A percentile compares a stretch with the other conserved stretches of the same genome.
These are phyloP conservation scores for Sugiyamaella japonica DNA, from an alignment of 1,139 yeast genomes.

Conservation along the genomic window DNA sequence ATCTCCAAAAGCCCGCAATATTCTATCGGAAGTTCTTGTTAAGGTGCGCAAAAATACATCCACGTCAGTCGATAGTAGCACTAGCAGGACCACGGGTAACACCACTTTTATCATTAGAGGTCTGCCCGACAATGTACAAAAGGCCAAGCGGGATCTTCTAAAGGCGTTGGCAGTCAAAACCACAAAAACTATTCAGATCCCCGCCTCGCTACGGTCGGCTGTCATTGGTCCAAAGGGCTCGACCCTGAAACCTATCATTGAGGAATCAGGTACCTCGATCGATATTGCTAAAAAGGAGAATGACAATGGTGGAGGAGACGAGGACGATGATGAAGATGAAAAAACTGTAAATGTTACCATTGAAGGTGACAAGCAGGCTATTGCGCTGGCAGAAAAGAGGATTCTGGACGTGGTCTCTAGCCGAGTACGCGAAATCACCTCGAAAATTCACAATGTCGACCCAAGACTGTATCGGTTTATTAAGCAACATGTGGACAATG, in stretches of 20 bases:
- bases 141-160: constrained; percentile 75
- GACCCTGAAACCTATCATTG: constrained; percentile 76
- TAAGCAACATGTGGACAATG: constrained; percentile 22
- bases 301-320: constrained; percentile 28
- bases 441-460: constrained; percentile 43
- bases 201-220: constrained; percentile 73
- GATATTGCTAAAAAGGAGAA: constrained; percentile 59
- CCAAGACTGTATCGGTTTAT: constrained; percentile 39
- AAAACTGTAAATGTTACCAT: constrained; percentile 60
- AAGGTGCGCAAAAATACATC: constrained; percentile 60
- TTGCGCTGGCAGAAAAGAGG: constrained; percentile 66
- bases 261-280: constrained; percentile 67
- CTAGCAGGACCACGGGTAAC: constrained; percentile 71
- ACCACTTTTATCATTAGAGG: constrained; percentile 89
- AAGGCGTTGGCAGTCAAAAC: constrained; percentile 70
- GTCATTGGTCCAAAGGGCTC: constrained; percentile 91
- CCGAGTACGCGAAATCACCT: constrained; percentile 46
- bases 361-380: constrained; percentile 86
- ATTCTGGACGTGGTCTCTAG: constrained; percentile 75
- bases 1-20: constrained; percentile 27
- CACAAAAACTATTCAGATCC: constrained; percentile 60
- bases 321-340: constrained; percentile 50
- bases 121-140: constrained; percentile 61
- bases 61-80: constrained; percentile 80
- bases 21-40: constrained; percentile 44